These are phyloP conservation scores for Aspergillus uvarum DNA, from an alignment of 2,329 filamentous ascomycete genomes.

Conservation along the genomic window DNA sequence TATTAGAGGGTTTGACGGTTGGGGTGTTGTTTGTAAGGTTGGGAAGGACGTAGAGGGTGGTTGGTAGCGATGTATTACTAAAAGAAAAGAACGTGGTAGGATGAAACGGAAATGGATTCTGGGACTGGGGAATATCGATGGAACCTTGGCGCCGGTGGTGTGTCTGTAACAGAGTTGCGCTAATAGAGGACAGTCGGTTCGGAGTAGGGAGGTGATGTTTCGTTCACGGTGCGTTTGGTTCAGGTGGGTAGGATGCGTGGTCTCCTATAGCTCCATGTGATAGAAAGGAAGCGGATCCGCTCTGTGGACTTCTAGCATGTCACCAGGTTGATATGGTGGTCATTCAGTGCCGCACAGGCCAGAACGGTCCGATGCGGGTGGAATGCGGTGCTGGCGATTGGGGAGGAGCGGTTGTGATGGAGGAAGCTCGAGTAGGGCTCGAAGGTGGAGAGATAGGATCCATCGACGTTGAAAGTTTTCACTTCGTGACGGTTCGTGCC, in stretches of 20 bases:
- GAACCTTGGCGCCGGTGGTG: too few species aligned
- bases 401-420: conserved; percentile 73
- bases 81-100: too few species aligned
- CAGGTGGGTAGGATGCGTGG: neutral
- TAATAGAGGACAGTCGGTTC: too few species aligned
- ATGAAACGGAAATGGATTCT: too few species aligned
- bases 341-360: conserved; percentile 80
- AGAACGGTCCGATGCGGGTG: conserved; percentile 93
- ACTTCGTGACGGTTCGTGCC: conserved; percentile 85
- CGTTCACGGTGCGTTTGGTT: neutral
- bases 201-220: neutral
- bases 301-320: conserved; percentile 51
- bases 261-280: neutral
- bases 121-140: too few species aligned
- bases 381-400: conserved; percentile 88
- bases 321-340: conserved; percentile 88
- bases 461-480: conserved; percentile 88
- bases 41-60: too few species aligned
- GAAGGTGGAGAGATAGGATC: conserved; percentile 73
- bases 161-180: too few species aligned
- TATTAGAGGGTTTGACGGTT: neutral
- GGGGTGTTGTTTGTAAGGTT: too few species aligned
- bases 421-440: conserved; percentile 91
- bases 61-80: too few species aligned
- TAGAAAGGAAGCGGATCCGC: neutral